Evolutionary conservation across 1,284 basidiomycete species (phyloP).

Genomic region (Veloboletus limbatus): DNA sequence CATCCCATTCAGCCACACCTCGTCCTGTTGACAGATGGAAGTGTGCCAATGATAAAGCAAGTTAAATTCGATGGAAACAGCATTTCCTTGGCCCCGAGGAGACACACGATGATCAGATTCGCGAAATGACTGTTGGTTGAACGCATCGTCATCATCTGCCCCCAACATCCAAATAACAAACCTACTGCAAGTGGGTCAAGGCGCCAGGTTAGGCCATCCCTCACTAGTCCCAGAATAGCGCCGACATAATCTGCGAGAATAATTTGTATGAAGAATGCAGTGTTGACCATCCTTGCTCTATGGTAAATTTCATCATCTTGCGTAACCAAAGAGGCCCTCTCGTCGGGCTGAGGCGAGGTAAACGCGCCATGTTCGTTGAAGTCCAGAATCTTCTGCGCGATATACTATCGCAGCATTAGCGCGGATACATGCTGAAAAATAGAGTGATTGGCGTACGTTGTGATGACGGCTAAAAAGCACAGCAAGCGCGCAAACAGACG

Average conservation of each 20-base stretch:
- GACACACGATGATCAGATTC: conserved; percentile 29
- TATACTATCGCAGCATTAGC: conserved; percentile 46
- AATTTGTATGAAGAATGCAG: conserved; percentile 68
- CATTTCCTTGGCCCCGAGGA: conserved; percentile 70
- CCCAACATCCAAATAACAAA: conserved; percentile 1
- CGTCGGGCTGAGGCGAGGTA: conserved; percentile 17
- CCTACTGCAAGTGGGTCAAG: conserved; percentile 46
- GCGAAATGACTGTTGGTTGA: conserved; percentile 20
- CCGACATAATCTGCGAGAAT: conserved; percentile 68
- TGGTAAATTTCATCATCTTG: conserved; percentile 79
- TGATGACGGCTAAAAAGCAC: conserved; percentile 74
- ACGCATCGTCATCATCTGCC: background rate
- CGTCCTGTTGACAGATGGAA: conserved; percentile 58
- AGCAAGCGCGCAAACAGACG: conserved; percentile 63
- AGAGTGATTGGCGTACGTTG: conserved; percentile 46
- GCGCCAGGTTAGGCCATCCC: conserved; percentile 46
- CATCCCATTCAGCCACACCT: conserved; percentile 52
- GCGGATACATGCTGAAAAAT: background rate
- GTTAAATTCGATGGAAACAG: conserved; percentile 72
- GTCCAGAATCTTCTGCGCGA: conserved; percentile 64
- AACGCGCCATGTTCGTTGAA: conserved; percentile 64
- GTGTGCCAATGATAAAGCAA: conserved; percentile 76
- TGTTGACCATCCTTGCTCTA: conserved; percentile 72
- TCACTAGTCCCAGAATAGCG: conserved; percentile 46
- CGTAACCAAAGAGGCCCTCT: conserved; percentile 32